Conservation (phyloP, 306 rosid genomes). For the Hylodesmum podocarpum region DNA sequence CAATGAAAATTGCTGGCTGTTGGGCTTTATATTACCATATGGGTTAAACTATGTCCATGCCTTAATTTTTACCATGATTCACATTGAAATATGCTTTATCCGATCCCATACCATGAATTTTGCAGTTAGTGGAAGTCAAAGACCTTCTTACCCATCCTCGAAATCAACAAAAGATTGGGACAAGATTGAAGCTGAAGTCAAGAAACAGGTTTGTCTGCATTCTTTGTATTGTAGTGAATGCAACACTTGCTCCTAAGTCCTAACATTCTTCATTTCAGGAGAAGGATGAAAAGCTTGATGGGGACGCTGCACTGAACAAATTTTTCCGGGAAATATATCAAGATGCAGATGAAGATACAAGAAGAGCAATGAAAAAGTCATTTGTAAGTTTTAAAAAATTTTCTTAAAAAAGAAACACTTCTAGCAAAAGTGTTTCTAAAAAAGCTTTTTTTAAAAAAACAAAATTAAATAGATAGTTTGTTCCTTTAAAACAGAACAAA, state of each 20-base stretch:
- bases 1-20: background rate
- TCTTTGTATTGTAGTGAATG: background rate
- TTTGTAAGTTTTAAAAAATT: slow-evolving; percentile 56
- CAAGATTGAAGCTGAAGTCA: slow-evolving; percentile 83
- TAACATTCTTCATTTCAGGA: slow-evolving; percentile 53
- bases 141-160: slow-evolving; percentile 85
- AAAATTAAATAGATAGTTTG: too few species aligned
- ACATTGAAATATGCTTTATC: background rate
- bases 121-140: slow-evolving; percentile 48
- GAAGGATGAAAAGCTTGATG: slow-evolving; percentile 92
- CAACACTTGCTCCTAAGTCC: slow-evolving; percentile 10
- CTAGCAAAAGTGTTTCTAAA: too few species aligned
- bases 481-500: too few species aligned
- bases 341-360: slow-evolving; percentile 94
- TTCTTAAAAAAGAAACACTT: too few species aligned
- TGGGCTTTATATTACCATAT: background rate
- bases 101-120: slow-evolving; percentile 12
- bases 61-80: background rate
- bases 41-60: background rate
- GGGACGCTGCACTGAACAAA: slow-evolving; percentile 93
- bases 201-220: slow-evolving; percentile 67
- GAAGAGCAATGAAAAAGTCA: slow-evolving; percentile 92
- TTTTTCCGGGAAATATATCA: slow-evolving; percentile 84
- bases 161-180: slow-evolving; percentile 83
- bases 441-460: too few species aligned